phyloP scores from a whole-genome alignment of 176 grass and related monocot genomes.

The Zoysia japonica region DNA sequence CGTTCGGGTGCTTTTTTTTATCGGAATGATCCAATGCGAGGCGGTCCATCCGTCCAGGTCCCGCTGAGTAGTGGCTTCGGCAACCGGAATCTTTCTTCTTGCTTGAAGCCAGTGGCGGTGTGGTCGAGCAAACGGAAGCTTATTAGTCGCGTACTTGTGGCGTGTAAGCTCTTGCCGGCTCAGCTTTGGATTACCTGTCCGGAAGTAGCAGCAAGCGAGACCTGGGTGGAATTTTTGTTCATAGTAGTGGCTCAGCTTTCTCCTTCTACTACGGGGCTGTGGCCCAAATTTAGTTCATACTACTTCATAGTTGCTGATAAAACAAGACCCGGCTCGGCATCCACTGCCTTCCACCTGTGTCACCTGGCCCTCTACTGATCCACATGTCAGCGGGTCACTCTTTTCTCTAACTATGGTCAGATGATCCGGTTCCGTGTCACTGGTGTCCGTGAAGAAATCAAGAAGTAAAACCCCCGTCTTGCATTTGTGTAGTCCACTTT shows the following conservation, averaged over 20 bases:
- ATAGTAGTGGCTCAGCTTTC: background rate
- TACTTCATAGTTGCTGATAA: no score
- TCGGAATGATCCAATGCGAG: background rate
- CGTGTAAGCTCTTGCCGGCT: background rate
- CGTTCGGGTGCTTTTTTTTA: background rate
- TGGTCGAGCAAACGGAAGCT: background rate
- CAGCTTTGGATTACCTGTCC: background rate
- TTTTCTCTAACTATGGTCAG: no score
- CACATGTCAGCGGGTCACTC: no score
- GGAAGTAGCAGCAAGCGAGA: background rate
- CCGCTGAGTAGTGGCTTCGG: background rate
- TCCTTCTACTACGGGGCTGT: background rate
- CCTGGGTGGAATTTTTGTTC: background rate
- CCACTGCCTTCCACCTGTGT: no score
- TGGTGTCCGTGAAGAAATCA: no score
- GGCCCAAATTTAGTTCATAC: background rate
- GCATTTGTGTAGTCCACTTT: no score
- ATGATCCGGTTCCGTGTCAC: no score
- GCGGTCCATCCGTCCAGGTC: background rate
- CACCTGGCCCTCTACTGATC: no score
- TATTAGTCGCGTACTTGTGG: background rate
- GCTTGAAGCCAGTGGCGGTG: constrained; percentile 20
- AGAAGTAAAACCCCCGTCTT: no score
- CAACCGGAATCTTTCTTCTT: constrained; percentile 3
- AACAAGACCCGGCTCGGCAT: no score